Percentiles rank a stretch among this genome's conserved stretches.
Evolutionary conservation across 768 basidiomycete genomes (phyloP).

Genomic region (Galerina sulciceps): DNA sequence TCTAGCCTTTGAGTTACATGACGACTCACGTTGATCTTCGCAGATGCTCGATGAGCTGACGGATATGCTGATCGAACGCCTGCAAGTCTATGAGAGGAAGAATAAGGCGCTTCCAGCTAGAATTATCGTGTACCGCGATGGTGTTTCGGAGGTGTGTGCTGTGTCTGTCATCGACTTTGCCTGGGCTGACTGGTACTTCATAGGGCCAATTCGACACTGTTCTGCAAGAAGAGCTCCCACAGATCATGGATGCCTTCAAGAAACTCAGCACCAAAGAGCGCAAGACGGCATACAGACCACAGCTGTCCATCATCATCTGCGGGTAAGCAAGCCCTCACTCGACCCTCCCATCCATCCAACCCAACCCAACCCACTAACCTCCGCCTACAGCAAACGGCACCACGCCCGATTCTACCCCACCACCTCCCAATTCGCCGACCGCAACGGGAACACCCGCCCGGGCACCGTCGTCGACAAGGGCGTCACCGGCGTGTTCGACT

Average conservation of each 20-base stretch:
- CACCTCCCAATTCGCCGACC: conserved; percentile 49
- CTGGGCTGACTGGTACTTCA: neutral
- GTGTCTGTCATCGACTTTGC: neutral
- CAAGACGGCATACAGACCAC: conserved; percentile 57
- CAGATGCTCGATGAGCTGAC: conserved; percentile 75
- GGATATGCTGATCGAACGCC: conserved; percentile 73
- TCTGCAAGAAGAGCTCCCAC: conserved; percentile 60
- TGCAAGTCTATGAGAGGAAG: conserved; percentile 58
- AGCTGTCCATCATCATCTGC: conserved; percentile 76
- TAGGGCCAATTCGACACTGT: conserved; percentile 79
- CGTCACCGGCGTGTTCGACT: conserved; percentile 72
- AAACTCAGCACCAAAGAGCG: conserved; percentile 46
- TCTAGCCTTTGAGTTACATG: too few species aligned
- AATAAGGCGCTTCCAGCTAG: conserved; percentile 66
- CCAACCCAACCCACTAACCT: neutral
- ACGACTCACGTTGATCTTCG: neutral
- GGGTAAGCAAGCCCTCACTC: conserved; percentile 40
- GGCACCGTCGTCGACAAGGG: conserved; percentile 85
- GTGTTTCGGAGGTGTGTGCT: conserved; percentile 72
- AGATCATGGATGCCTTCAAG: conserved; percentile 64
- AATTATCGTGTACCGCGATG: conserved; percentile 78
- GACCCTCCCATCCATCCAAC: neutral
- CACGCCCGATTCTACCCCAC: conserved; percentile 69
- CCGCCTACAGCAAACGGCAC: conserved; percentile 60
- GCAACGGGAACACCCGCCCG: conserved; percentile 77